Evolutionary conservation across 2,329 filamentous ascomycete genomes (phyloP), one percentile per base, ranked within the genome.

Genomic region (Beauveria varroae): DNA sequence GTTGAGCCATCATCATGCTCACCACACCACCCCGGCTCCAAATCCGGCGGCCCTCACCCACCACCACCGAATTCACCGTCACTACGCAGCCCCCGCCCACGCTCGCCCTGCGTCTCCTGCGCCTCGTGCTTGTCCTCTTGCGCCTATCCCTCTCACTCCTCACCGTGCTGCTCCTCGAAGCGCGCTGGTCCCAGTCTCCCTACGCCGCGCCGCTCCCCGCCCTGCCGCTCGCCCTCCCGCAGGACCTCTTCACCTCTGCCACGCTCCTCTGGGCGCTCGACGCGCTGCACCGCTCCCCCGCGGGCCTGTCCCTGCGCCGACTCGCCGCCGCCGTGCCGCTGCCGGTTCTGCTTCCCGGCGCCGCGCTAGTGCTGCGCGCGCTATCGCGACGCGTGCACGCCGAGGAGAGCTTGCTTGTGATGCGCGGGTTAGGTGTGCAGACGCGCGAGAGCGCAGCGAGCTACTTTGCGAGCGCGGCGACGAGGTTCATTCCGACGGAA

Each of bases 61-160:
- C 92, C 3, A 96, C 95, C n/a, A 87, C 90, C 71, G 89, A 90
- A 66, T 98, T 93, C 80, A 96, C 89, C 34, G 90, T 97, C 61
- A 95, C 93, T 41, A 97, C 93, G 62, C 85, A 86, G 50, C 85
- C 89, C 1, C 75, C 77, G 0, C 71, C 76, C 4, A 81, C 81
- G 0, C 63, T 82, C 18, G 68, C 80, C 2, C 74, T 81, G 7
- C 80, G 78, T 46, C 65, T 81, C 40, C 70, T 82, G 22, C 73
- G 80, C 56, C 63, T 72, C 50, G 65, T 80, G 50, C 73, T 82
- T 43, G 69, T 79, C 63, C 67, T 78, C 61, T 56, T 77, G 37
- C 78, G 81, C 40, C 62, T 82, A 34, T 65, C 79, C 65, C 71
- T 81, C 61, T 71, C 74, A 40, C 63, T 78, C 49, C 67, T 69